phyloP scores from a whole-genome alignment of 108 stramenopile genomes.

The Seminavis robusta region DNA sequence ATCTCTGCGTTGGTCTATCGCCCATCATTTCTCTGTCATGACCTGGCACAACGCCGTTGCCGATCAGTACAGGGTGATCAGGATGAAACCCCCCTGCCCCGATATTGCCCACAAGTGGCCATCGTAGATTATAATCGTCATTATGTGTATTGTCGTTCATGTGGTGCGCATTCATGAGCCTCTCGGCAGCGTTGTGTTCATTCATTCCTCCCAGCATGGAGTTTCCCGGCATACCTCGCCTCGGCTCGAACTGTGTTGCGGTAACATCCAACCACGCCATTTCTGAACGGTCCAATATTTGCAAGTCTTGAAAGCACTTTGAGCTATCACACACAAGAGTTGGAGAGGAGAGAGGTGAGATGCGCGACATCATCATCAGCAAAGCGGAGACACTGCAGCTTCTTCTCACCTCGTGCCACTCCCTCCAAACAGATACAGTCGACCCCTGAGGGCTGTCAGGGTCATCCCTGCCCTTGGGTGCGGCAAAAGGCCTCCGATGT shows the following conservation, averaged over 20 bases:
- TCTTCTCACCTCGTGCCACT: constrained; percentile 61
- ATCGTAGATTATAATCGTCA: no score
- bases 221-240: constrained; percentile 3
- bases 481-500: constrained; percentile 69
- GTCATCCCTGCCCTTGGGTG: constrained; percentile 94
- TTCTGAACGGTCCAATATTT: constrained; percentile 85
- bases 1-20: no score
- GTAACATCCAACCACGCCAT: constrained; percentile 89
- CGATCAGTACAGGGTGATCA: no score
- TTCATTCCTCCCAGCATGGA: constrained; percentile 11
- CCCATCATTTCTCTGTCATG: no score
- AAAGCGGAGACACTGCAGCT: not conserved
- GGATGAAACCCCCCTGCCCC: no score
- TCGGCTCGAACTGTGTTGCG: constrained; percentile 26
- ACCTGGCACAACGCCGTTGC: no score
- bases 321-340: constrained; percentile 23
- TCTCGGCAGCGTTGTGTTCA: no score
- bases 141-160: no score
- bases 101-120: no score
- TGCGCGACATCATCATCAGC: not conserved
- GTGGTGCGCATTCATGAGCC: no score
- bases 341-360: not conserved
- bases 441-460: constrained; percentile 77
- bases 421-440: constrained; percentile 90
- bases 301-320: constrained; percentile 91